Percentiles rank a stretch among this genome's conserved stretches.
Evolutionary conservation across 805 yeast genomes (phyloP).

Genomic region (Hanseniaspora meyeri): DNA sequence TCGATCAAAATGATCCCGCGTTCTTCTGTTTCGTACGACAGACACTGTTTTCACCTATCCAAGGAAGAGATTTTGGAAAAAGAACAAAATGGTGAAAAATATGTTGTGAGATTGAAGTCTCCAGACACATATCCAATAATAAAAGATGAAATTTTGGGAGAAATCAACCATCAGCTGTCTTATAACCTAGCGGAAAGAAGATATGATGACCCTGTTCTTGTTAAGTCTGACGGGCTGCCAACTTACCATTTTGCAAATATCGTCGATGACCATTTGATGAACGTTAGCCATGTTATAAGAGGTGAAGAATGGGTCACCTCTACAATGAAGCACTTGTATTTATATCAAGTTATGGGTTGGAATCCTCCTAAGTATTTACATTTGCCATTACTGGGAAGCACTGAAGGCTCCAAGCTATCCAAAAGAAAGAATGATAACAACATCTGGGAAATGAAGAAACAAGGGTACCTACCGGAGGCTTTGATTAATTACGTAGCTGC

Average conservation of each 20-base stretch:
- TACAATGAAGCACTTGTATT: slow-evolving; percentile 84
- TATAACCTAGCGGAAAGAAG: slow-evolving; percentile 55
- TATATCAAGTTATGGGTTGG: slow-evolving; percentile 84
- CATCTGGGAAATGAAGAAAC: slow-evolving; percentile 42
- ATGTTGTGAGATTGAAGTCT: slow-evolving; percentile 61
- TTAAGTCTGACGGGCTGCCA: slow-evolving; percentile 91
- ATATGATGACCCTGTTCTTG: slow-evolving; percentile 76
- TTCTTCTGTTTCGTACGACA: slow-evolving; percentile 81
- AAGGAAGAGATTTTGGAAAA: slow-evolving; percentile 31
- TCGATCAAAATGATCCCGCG: slow-evolving; percentile 74
- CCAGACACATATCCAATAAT: slow-evolving; percentile 61
- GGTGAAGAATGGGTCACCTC: slow-evolving; percentile 98
- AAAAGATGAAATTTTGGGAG: slow-evolving; percentile 67
- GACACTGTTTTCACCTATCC: slow-evolving; percentile 50
- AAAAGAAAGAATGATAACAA: slow-evolving; percentile 78
- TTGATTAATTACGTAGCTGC: slow-evolving; percentile 74
- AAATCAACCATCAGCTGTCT: slow-evolving; percentile 66
- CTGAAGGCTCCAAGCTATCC: slow-evolving; percentile 51
- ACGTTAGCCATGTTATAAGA: slow-evolving; percentile 82
- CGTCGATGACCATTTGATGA: slow-evolving; percentile 87
- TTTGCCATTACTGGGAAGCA: slow-evolving; percentile 72
- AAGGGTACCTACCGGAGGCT: slow-evolving; percentile 77
- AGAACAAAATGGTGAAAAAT: slow-evolving; percentile 29
- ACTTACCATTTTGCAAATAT: slow-evolving; percentile 96
- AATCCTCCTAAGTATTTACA: slow-evolving; percentile 69